Base-by-base conservation (phyloP, 306 rosid species). In the Ammopiptanthus mongolicus region DNA sequence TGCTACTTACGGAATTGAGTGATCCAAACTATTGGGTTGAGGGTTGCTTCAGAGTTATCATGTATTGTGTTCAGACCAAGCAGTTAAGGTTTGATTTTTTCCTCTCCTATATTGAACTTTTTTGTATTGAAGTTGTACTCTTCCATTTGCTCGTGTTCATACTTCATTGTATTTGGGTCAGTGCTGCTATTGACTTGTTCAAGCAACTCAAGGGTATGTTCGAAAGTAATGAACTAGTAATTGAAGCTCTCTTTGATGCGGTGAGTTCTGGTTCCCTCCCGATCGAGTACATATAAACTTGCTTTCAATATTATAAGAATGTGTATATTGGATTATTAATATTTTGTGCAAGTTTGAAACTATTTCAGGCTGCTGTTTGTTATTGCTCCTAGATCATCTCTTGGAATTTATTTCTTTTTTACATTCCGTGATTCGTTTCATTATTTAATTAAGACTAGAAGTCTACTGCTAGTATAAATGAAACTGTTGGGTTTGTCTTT, bases 1-100 rank as follows among this genome's bases (percentile, higher is more conserved):
- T 62, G 59, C 84, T 95, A 55, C 91, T 95, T 22, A 53, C 76
- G 10, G 93, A 90, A 69, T 44, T 91, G 41, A 47, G 74, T 59
- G 91, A 82, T 85, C 81, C 59, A 34, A 76, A 83, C 76, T 78
- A 79, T 72, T 91, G 98, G 98, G 59, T 86, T 44, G 87, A 87
- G 15, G 97, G 90, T 78, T 95, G 98, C 84, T 74, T 78, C 76
- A 86, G 87, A 83, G 72, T 82, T 69, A 84, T 91, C 78, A 42
- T 48, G 71, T 86, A 81, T 68, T 91, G 96, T 81, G 82, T 88
- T 60, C 80, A 57, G 48, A 71, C 75, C 82, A 82, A 86, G 61
- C 67, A 87, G 76, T 85, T 90, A 78, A 95, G 98, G 98, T 95
- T 73, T 51, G 71, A 28, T 71, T 44, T 48, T 44, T 42, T 33